Base-by-base conservation (phyloP, 2,329 filamentous ascomycete genomes). In the Plectosphaerella sp. region DNA sequence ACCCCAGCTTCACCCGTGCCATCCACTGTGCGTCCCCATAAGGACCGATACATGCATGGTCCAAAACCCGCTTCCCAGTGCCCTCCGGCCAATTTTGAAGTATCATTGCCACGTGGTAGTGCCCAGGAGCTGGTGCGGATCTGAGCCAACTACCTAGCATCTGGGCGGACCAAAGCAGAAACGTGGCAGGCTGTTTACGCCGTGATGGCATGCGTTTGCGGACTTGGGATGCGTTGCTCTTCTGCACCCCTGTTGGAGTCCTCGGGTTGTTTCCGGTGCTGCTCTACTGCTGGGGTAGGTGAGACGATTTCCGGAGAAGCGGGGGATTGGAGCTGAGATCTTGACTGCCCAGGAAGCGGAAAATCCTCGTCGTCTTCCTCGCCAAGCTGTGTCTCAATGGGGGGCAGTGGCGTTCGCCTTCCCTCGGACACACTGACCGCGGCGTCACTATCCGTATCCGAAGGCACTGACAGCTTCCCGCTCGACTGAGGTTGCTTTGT, bases 351-450 rank as follows among this genome's bases (percentile, higher is more conserved):
- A 10, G 52, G 46, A 10, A 49, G 42, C 16, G 52, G 54, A 15
- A 46, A 49, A 16, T 52, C 45, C 7, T 33, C 45, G 15, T 51
- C 54, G 24, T 42, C 48, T 46, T 61, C 61, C 35, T 57, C 54
- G 15, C 62, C 62, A 33, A 62, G 65, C 47, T 73, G 71, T 25
- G 62, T 71, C 47, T 78, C 77, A 36, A 80, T 74, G 0, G 74
- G 76, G 10, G 79, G 76, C 16, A 84, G 66, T 1, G 82, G 80
- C 15, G 80, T 81, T 50, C 75, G 72, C 24, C 75, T 71, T 2
- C 80, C 82, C 15, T 85, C 83, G 0, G 80, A 84, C 54, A 83
- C 78, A 63, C 81, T 85, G 15, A 81, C 61, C 1, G 80, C 82
- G 4, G 73, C 75, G 55, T 86, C 83, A 55, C 80, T 84, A 57